Base-by-base conservation (phyloP, 768 basidiomycete genomes). In the Amanita brunnescens region DNA sequence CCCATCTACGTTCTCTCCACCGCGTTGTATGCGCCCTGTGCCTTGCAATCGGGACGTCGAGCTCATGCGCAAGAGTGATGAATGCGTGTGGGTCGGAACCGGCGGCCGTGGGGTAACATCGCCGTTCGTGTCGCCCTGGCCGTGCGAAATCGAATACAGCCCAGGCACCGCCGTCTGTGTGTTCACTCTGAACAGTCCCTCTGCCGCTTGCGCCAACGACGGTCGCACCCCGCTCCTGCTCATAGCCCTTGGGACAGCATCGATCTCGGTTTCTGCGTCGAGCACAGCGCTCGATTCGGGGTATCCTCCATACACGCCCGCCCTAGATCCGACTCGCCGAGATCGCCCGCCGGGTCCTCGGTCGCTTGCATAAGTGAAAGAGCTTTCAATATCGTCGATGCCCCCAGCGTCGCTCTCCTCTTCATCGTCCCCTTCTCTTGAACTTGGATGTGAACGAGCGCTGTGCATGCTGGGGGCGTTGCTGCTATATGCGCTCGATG, bases 351-450 rank as follows among this genome's bases (percentile, higher is more conserved):
- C 43, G 24, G 14, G 12, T 38, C 34, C 47, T 48, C 33, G 2
- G 3, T 38, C 35, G 21, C 20, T 35, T 14, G 41, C 21, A 26
- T 32, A 24, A 10, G 49, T 35, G 33, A 51, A 13, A 2, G 34
- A 8, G 33, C 49, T 51, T 23, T 41, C 49, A 21, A 30, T 40
- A 51, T 43, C 49, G 29, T 51, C 49, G 29, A 62, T 44, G 9
- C 56, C 51, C 10, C 26, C 40, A 5, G 21, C 61, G 21, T 66
- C 65, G 23, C 65, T 66, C 21, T 72, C 72, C 26, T 72, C 70
- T 59, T 82, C 81, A 51, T 81, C 80, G 52, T 82, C 81, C 6
- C 78, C 80, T 61, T 82, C 81, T 23, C 77, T 64, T 6, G 74
- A 75, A 56, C 67, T 78, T 49, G 68, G 64, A 52, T 71, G 69